phyloP scores from a whole-genome alignment of 1,284 basidiomycete genomes.

The Pseudozyma sp. region DNA sequence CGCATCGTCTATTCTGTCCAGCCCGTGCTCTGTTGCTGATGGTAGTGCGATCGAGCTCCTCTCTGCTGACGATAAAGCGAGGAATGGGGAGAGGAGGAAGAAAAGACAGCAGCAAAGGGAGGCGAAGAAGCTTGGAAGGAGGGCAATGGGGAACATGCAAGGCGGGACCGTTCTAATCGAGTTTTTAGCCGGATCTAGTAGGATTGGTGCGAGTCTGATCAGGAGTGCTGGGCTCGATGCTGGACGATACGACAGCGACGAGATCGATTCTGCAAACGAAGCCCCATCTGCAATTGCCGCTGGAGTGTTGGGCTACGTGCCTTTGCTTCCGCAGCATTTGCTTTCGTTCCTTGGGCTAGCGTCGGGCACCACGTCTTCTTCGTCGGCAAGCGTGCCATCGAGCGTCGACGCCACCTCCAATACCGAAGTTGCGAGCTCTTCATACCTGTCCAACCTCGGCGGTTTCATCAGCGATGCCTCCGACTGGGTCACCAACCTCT shows the following conservation, averaged over 20 bases:
- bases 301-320: conserved; percentile 36
- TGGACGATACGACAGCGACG: background rate
- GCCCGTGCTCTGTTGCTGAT: conserved; percentile 17
- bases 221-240: conserved; percentile 24
- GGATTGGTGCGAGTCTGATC: conserved; percentile 52
- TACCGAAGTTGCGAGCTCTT: background rate
- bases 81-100: conserved; percentile 12
- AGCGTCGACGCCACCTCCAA: background rate
- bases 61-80: conserved; percentile 17
- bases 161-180: conserved; percentile 59
- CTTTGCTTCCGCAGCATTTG: conserved; percentile 51
- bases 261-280: too few species aligned
- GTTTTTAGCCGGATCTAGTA: conserved; percentile 51
- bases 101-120: conserved; percentile 11
- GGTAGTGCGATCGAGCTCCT: conserved; percentile 37
- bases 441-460: conserved; percentile 15
- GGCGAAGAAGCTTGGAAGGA: conserved; percentile 16
- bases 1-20: conserved; percentile 23
- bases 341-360: conserved; percentile 43
- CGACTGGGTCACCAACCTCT: conserved; percentile 26
- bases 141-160: conserved; percentile 33
- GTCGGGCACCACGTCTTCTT: background rate
- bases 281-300: background rate
- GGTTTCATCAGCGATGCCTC: conserved; percentile 9
- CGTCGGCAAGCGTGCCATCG: background rate